Evolutionary conservation across 140 eudicot species (phyloP).

Genomic region (Flaveria floridana): DNA sequence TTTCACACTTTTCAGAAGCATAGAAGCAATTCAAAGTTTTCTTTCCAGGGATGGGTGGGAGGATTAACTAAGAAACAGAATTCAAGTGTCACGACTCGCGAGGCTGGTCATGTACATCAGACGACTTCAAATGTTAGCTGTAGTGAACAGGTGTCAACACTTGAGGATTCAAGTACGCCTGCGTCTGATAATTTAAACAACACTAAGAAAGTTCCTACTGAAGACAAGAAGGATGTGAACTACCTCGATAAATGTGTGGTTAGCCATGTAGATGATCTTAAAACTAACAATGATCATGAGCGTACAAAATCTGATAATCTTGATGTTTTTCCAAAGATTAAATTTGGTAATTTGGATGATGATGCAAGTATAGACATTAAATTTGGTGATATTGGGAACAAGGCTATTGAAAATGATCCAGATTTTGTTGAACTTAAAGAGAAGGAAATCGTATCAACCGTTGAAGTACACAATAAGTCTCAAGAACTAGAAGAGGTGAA

Average conservation of each 20-base stretch:
- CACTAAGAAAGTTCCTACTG: slow-evolving; percentile 20
- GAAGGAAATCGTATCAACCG: slow-evolving; percentile 29
- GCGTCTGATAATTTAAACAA: slow-evolving; percentile 23
- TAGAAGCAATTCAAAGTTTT: slow-evolving; percentile 74
- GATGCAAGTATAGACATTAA: slow-evolving; percentile 48
- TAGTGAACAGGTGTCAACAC: slow-evolving; percentile 29
- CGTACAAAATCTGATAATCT: slow-evolving; percentile 34
- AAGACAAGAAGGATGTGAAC: slow-evolving; percentile 39
- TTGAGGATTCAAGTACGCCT: slow-evolving; percentile 27
- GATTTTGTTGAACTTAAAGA: slow-evolving; percentile 34
- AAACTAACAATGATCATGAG: slow-evolving; percentile 28
- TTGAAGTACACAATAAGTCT: slow-evolving; percentile 30
- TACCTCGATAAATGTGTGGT: slow-evolving; percentile 58
- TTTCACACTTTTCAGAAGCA: slow-evolving; percentile 67
- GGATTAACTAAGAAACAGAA: slow-evolving; percentile 57
- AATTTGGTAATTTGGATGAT: slow-evolving; percentile 84
- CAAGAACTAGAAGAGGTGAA: slow-evolving; percentile 49
- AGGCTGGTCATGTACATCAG: slow-evolving; percentile 32
- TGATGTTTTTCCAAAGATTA: slow-evolving; percentile 55
- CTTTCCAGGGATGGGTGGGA: slow-evolving; percentile 77
- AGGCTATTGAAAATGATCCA: slow-evolving; percentile 29
- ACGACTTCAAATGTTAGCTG: slow-evolving; percentile 24
- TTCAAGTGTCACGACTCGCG: slow-evolving; percentile 32
- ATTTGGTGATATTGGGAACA: slow-evolving; percentile 50
- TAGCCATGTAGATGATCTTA: slow-evolving; percentile 38